These are phyloP conservation scores for Candida nemodendra DNA, from an alignment of 805 yeast species.

Conservation along the genomic window DNA sequence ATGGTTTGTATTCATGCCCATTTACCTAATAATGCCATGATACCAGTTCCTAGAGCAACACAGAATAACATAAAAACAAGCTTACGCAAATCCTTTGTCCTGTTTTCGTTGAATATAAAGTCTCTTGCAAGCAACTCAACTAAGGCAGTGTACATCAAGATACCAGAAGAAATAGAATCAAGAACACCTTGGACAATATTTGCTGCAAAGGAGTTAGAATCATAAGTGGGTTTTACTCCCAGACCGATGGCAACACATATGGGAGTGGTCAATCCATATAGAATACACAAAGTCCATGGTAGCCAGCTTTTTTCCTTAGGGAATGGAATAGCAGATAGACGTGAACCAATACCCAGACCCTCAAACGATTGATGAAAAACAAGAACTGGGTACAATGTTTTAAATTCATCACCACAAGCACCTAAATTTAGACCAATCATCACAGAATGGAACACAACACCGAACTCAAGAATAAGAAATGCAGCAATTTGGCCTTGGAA, in stretches of 20 bases:
- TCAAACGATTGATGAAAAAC: constrained; percentile 79
- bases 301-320: constrained; percentile 40
- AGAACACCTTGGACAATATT: constrained; percentile 66
- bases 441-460: constrained; percentile 77
- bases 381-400: constrained; percentile 62
- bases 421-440: constrained; percentile 77
- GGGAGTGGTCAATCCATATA: constrained; percentile 63
- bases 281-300: constrained; percentile 52
- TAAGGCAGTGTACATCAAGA: constrained; percentile 69
- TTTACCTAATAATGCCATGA: constrained; percentile 72
- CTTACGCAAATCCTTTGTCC: constrained; percentile 46
- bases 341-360: constrained; percentile 79
- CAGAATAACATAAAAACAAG: constrained; percentile 50
- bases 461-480: constrained; percentile 66
- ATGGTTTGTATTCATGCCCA: constrained; percentile 49
- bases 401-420: constrained; percentile 72
- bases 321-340: constrained; percentile 57
- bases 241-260: constrained; percentile 74
- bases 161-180: constrained; percentile 75
- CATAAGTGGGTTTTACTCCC: constrained; percentile 62
- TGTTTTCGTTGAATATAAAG: constrained; percentile 58
- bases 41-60: constrained; percentile 61
- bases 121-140: constrained; percentile 80
- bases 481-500: constrained; percentile 54
- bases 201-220: constrained; percentile 56